These are phyloP conservation scores for Penicillium mononematosum DNA, from an alignment of 495 filamentous ascomycete species.

Conservation along the genomic window DNA sequence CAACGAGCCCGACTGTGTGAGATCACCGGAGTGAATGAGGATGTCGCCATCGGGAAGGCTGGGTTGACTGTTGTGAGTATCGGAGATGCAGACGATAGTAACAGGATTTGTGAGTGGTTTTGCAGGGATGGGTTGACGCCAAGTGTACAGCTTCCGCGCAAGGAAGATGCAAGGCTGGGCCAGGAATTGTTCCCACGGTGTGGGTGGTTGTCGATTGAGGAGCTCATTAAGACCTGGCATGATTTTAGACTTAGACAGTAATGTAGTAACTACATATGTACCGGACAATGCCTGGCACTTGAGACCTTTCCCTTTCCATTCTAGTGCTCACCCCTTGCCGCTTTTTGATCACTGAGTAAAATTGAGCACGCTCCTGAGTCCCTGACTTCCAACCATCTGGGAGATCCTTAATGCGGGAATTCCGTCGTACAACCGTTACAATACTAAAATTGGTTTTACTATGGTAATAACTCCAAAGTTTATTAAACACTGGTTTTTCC, in stretches of 20 bases:
- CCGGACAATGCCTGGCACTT: too few species aligned
- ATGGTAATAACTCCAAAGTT: too few species aligned
- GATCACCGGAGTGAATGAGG: conserved; percentile 74
- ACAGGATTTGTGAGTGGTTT: conserved; percentile 15
- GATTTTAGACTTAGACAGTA: background rate
- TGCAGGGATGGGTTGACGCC: conserved; percentile 16
- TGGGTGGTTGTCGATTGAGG: conserved; percentile 18
- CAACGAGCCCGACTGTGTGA: conserved; percentile 61
- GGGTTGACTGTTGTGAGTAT: conserved; percentile 66
- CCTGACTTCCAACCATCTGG: too few species aligned
- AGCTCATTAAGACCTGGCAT: conserved; percentile 19
- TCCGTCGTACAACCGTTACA: too few species aligned
- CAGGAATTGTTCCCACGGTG: conserved; percentile 20
- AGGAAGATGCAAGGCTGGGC: conserved; percentile 20
- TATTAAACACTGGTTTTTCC: too few species aligned
- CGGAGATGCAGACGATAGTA: conserved; percentile 59
- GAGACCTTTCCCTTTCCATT: too few species aligned
- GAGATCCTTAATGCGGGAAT: too few species aligned
- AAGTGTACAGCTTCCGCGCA: conserved; percentile 20
- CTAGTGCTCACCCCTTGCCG: too few species aligned
- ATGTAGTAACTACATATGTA: too few species aligned
- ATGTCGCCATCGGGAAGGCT: conserved; percentile 66
- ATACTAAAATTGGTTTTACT: too few species aligned
- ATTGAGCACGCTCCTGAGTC: too few species aligned
- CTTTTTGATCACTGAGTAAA: too few species aligned